Conservation (phyloP, 306 rosid species). For the Acacia melanoxylon region DNA sequence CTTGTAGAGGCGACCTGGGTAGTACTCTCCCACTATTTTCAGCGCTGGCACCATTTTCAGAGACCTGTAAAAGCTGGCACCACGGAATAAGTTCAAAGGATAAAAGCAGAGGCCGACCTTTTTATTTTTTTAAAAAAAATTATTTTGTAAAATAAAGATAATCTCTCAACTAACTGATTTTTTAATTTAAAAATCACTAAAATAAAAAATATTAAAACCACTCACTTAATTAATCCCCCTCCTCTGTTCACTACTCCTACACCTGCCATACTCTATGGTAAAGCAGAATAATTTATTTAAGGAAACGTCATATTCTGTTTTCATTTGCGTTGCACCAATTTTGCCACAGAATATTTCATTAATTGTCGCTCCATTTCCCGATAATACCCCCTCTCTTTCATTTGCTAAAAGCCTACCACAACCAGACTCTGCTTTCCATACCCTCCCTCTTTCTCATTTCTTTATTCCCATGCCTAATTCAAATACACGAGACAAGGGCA, state of each 20-base stretch:
- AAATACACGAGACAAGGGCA: conserved; percentile 15
- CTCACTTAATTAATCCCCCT: neutral
- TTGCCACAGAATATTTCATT: conserved; percentile 31
- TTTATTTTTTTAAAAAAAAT: no score
- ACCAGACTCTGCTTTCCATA: conserved; percentile 5
- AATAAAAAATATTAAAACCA: no score
- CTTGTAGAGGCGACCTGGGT: conserved; percentile 69
- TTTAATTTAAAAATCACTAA: no score
- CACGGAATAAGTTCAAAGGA: no score
- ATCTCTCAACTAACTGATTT: no score
- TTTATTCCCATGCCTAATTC: conserved; percentile 22
- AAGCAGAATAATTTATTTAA: conserved; percentile 27
- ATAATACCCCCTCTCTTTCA: conserved; percentile 49
- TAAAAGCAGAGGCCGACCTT: no score
- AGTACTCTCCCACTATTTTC: conserved; percentile 76
- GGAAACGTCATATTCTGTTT: conserved; percentile 45
- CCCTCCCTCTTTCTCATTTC: conserved; percentile 25
- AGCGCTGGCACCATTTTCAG: conserved; percentile 61
- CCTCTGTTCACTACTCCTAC: neutral
- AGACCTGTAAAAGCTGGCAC: conserved; percentile 90
- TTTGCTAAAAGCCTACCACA: neutral
- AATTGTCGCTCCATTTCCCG: conserved; percentile 62
- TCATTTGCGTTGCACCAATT: conserved; percentile 42
- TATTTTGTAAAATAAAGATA: no score
- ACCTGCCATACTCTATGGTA: neutral